Evolutionary conservation across 1,284 basidiomycete genomes (phyloP).

Genomic region (Somion occarium): DNA sequence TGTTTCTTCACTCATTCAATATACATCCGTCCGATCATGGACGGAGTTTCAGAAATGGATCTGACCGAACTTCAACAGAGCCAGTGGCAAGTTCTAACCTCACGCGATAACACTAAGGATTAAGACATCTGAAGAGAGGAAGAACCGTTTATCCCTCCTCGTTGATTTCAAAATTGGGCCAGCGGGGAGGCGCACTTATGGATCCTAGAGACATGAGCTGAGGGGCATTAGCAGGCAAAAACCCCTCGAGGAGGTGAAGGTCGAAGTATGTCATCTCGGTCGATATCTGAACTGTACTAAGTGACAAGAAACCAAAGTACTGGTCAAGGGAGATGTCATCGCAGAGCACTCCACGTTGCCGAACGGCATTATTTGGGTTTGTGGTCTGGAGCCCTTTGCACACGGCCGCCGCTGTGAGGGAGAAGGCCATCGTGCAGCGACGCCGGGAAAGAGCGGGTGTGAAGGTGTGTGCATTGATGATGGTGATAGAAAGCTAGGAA

Average conservation of each 20-base stretch:
- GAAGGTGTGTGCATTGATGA: not conserved
- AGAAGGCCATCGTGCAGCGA: not conserved
- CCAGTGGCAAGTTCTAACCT: no score
- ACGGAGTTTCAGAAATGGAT: no score
- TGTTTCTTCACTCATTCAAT: no score
- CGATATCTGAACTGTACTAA: not conserved
- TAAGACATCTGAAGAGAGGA: no score
- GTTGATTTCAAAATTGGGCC: no score
- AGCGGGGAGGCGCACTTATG: no score
- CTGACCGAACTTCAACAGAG: no score
- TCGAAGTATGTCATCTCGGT: not conserved
- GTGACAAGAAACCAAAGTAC: not conserved
- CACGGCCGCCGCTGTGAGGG: not conserved
- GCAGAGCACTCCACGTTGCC: not conserved
- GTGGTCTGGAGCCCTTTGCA: not conserved
- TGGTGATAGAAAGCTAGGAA: not conserved
- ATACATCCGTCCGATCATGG: no score
- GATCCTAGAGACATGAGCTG: no score
- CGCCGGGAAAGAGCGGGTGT: not conserved
- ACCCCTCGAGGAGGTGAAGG: not conserved
- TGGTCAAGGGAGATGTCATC: not conserved
- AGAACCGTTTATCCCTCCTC: no score
- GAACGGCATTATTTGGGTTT: not conserved
- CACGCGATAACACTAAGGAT: no score
- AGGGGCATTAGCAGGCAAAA: no score